Conservation (phyloP, 768 basidiomycete species). For the Agrocybe chaxingu region DNA sequence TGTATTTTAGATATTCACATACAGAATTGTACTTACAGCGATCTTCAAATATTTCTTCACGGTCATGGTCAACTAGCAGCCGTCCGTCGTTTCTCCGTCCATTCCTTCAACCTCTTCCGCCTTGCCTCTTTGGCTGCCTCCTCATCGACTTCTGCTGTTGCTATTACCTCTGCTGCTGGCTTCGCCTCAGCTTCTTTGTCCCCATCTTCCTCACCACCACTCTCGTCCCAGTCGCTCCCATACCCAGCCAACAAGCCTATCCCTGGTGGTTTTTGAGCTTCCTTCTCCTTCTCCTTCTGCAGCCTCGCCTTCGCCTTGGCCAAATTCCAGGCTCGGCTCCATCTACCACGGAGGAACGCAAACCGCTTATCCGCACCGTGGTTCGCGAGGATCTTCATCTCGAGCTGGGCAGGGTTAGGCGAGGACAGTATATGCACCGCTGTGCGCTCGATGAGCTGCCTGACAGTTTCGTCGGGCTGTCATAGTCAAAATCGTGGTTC, state of each 20-base stretch:
- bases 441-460: slow-evolving; percentile 71
- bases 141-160: slow-evolving; percentile 3
- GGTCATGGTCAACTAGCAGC: too few species aligned
- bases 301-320: slow-evolving; percentile 45
- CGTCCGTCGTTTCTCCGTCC: slow-evolving; percentile 49
- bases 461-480: slow-evolving; percentile 59
- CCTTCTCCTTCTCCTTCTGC: slow-evolving; percentile 23
- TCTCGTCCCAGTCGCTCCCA: slow-evolving; percentile 36
- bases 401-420: slow-evolving; percentile 76
- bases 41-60: too few species aligned
- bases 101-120: slow-evolving; percentile 54
- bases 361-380: slow-evolving; percentile 77
- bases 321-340: slow-evolving; percentile 60
- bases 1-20: too few species aligned
- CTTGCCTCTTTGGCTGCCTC: slow-evolving; percentile 42
- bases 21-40: too few species aligned
- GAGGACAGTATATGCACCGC: slow-evolving; percentile 66
- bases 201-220: slow-evolving; percentile 26
- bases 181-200: slow-evolving; percentile 15
- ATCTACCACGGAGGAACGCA: slow-evolving; percentile 77
- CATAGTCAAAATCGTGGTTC: background rate
- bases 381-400: slow-evolving; percentile 87
- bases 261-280: slow-evolving; percentile 21
- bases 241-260: slow-evolving; percentile 61
- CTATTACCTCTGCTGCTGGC: slow-evolving; percentile 3